Evolutionary conservation across 2,329 filamentous ascomycete species (phyloP), one percentile per base, ranked within the genome.

Genomic region (Sporothrix humicola): DNA sequence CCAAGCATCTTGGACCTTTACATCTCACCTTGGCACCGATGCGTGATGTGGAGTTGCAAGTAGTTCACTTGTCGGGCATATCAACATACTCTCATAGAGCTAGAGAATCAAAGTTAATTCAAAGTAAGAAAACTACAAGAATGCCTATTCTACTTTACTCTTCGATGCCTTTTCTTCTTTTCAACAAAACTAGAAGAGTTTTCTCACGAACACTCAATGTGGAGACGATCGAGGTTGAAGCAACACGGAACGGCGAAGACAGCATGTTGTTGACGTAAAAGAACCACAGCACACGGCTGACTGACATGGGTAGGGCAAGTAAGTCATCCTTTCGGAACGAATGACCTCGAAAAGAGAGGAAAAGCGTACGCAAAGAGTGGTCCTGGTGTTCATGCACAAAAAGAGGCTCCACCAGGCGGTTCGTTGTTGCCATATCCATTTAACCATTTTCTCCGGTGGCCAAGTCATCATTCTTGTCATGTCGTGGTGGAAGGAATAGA

Each of bases 401-500:
- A 31, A 3, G 42, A 44, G 54, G 54, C 7, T 56, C 66, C 66
- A 56, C 66, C 15, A 20, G 26, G 48, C 26, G 66, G 46, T 6
- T 69, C 48, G 2, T 26, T 13, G 23, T 20, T 20, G 17, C 66
- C 26, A 37, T 54, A 42, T 69, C 48, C 31, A 69, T 56, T 69
- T 56, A 56, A 52, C 65, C 44, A 69, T 69, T 44, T 44, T 63
- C 59, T 44, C 59, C 59, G 59, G 59, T 63, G 59, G 59, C 59
- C 59, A 63, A 44, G 59, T 44, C 59, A 63, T 20, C 31, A 63
- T 9, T 6, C 12, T 44, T 5, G 31, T 37, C 31, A 6, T 37
- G 31, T 37, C 31, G 31, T 37, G 59, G 37, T 17, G 23, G 42
- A 61, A n/a, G 58, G 1, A 44, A n/a, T 7, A 10, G 8, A 6